Base-by-base conservation (phyloP, 2,329 filamentous ascomycete species). In the Pseudogymnoascus sp. region DNA sequence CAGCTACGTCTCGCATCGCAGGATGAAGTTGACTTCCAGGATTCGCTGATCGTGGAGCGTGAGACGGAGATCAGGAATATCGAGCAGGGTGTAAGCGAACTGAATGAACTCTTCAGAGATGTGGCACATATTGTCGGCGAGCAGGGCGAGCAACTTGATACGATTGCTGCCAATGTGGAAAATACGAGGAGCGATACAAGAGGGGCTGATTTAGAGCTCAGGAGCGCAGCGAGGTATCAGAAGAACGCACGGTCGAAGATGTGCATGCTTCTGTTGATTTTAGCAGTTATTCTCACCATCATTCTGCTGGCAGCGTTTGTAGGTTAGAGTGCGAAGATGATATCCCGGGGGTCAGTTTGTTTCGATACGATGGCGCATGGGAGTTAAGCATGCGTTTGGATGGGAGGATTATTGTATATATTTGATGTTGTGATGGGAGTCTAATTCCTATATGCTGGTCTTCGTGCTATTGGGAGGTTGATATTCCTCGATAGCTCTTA, bases 41-140 rank as follows among this genome's bases (percentile, higher is more conserved):
- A 99, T 69, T 88, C 89, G 14, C 81, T 99, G 63, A 99, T 99
- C 72, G 88, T 96, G 65, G 93, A 99, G 80, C 92, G 96, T 61
- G 95, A 99, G 76, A 87, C 91, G 63, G 95, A 99, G 79, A 99
- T 99, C 68, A 88, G 93, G 65, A 96, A 96, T 73, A 99, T 99
- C 71, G 95, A 97, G 78, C 93, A 97, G 75, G 92, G 90, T 62
- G 95, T 99, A 5, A 90, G 90, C 62, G 95, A 99, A 71, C 80
- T 99, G 66, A 99, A 99, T 71, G 95, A 97, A 72, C 83, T 99
- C 45, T 99, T 99, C 81, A 84, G 93, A 66, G 93, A 99, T 78
- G 92, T 99, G n/a, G 95, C 93, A 55, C 92, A 96, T 75, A 97
- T 99, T 75, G 93, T 99, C 60, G 86, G 86, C 65, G 93, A 97